Evolutionary conservation across 2,329 filamentous ascomycete genomes (phyloP), one percentile per base, ranked within the genome.

Genomic region (Aspergillus fumigatiaffinis): DNA sequence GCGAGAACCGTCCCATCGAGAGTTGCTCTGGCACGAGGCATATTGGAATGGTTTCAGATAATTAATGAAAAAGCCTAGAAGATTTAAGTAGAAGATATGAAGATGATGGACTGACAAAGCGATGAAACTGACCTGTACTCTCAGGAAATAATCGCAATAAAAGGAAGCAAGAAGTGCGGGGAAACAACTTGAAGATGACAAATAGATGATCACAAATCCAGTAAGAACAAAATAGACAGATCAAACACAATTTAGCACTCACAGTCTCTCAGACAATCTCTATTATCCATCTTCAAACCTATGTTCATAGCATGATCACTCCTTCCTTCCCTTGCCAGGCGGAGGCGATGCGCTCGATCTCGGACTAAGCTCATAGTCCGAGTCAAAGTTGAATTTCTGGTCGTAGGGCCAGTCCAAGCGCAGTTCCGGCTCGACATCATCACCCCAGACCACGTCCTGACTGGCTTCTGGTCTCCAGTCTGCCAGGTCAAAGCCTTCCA

Each of bases 1-100:
- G 84, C 83, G 53, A 86, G 68, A 38, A 78, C 65, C 52, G 74
- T 76, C 60, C 78, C 80, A 63, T 80, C 77, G 51, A 83, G 67
- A 26, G 74, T 76, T 47, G 83, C 83, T 52, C 69, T 77, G 52
- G 79, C 79, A 38, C 59, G 67, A 25, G 68, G 63, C 73, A 76
- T 76, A 9, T 58, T 68, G 54, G 14, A 5, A 7, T 20, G 1
- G 12, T 46, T 46, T 25, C 5, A 12, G 23, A 47, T 47, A 2
- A 14, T 23, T 25, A 38, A 5, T 17, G 32, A 17, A 14, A 3
- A 35, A 35, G 44, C n/a, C 9, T 47, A 14, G 9, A 23, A 25
- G 4, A 26, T 47, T 6, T 6, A 12, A 23, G 8, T 8, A 17
- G 12, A 47, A 47, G 44, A 38, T 38, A 17, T 47, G 23, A 25